Base-by-base conservation (phyloP, 257 asterid genomes). In the Pogostemon cablin region DNA sequence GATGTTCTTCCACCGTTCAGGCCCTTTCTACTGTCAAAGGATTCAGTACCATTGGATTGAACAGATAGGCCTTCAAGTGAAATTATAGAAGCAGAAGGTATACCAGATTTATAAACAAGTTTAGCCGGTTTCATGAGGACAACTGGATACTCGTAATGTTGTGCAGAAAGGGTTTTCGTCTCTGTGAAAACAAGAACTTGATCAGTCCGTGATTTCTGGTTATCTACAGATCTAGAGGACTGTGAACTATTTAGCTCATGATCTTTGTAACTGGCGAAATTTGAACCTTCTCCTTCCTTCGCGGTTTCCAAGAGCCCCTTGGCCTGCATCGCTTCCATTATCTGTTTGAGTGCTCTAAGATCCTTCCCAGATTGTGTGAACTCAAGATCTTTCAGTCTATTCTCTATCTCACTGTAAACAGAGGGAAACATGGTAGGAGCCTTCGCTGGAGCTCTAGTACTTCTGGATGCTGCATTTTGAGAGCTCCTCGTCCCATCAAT, bases 271-370 rank as follows among this genome's bases (percentile, higher is more conserved):
- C 32, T 25, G 32, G 32, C 32, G 32, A 80, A 60, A 75, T 84
- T 81, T 4, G 12, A 34, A 85, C 81, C 67, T 81, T 87, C 41
- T 62, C 76, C 84, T 73, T 69, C 91, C 52, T 85, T 77, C 71
- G 80, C 79, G 3, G 83, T 79, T 74, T 90, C 91, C 3, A 90
- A 68, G 48, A 81, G 58, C 61, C 93, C 92, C 81, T 90, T 92
- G 2, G 78, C 82, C 85, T 91, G 98, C 93, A 95, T 91, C 68
- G 96, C 86, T 78, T 95, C 99, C 67, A 95, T 75, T 58, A 93
- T 91, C 86, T 93, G 96, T 81, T 93, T 93, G 56, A 91, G 96
- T 58, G 98, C 99, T 84, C 98, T 81, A 68, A 95, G 96, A 69
- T 93, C 98, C 87, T 89, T 91, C 11, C 93, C 99, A 3, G 98